These are phyloP conservation scores for Sporothrix brunneoviolacea DNA, from an alignment of 2,329 filamentous ascomycete genomes.

Conservation along the genomic window DNA sequence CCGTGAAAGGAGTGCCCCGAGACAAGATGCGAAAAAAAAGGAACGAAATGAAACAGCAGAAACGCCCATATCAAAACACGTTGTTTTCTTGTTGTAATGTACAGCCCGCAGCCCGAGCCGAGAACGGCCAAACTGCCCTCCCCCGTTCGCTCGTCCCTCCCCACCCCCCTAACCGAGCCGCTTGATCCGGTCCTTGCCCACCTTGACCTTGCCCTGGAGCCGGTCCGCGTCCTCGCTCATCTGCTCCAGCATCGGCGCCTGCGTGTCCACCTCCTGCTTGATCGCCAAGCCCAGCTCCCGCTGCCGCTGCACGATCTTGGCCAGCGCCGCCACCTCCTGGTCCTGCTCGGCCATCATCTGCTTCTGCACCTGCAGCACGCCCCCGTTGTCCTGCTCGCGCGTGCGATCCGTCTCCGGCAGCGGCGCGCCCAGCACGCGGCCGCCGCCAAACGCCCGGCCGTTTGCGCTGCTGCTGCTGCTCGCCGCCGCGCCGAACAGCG, in stretches of 20 bases:
- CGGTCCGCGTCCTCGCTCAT: constrained; percentile 61
- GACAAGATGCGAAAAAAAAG: background rate
- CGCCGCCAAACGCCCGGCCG: constrained; percentile 33
- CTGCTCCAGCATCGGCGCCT: constrained; percentile 63
- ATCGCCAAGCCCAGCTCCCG: constrained; percentile 73
- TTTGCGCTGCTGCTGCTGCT: constrained; percentile 16
- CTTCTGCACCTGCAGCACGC: constrained; percentile 66
- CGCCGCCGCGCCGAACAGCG: constrained; percentile 36
- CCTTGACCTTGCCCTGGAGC: constrained; percentile 60
- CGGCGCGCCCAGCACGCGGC: constrained; percentile 66
- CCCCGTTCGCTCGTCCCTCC: no score
- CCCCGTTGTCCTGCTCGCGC: constrained; percentile 67
- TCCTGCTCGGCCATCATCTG: constrained; percentile 72
- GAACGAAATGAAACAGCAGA: background rate
- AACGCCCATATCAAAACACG: background rate
- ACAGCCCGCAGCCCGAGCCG: no score
- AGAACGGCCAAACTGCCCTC: no score
- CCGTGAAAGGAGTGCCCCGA: background rate
- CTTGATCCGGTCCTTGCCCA: constrained; percentile 65
- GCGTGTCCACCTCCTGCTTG: constrained; percentile 63
- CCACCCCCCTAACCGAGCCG: constrained; percentile 55
- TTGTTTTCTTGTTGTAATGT: background rate
- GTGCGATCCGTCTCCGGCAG: constrained; percentile 70
- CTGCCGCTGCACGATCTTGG: constrained; percentile 63
- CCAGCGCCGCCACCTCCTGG: constrained; percentile 60